Conservation (phyloP, 2,329 filamentous ascomycete species). For the Aspergillus pseudonomiae region DNA sequence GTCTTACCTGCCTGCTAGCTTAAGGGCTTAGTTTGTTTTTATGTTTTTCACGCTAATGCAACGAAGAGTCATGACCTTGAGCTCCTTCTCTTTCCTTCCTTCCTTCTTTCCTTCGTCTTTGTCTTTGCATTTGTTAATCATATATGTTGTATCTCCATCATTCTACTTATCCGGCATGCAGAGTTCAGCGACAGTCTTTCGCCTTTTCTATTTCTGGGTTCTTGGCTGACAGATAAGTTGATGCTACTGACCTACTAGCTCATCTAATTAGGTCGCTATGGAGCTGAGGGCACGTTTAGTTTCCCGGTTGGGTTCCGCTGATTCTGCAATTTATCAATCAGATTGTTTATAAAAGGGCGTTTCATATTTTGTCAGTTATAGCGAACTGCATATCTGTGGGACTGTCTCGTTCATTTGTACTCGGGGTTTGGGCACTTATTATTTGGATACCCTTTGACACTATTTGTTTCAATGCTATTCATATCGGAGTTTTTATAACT, state of each 20-base stretch:
- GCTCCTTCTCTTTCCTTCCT: constrained; percentile 20
- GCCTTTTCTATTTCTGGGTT: background rate
- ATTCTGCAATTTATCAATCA: background rate
- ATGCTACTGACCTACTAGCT: background rate
- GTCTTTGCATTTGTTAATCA: constrained; percentile 11
- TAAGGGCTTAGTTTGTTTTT: constrained; percentile 29
- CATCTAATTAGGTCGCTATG: background rate
- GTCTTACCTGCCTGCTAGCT: constrained; percentile 25
- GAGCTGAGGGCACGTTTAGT: background rate
- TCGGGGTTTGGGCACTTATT: background rate
- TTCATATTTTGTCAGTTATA: background rate
- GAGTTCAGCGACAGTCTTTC: background rate
- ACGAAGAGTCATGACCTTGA: constrained; percentile 43
- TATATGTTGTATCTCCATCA: constrained; percentile 1
- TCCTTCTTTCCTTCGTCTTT: constrained; percentile 13
- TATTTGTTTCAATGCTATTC: background rate
- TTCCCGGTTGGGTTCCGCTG: background rate
- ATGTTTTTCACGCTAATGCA: constrained; percentile 43
- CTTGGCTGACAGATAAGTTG: background rate
- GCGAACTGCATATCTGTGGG: background rate
- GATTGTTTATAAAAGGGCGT: background rate
- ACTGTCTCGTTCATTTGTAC: background rate
- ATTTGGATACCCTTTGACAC: background rate
- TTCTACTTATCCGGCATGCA: background rate
- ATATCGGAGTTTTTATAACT: background rate